Evolutionary conservation across 805 yeast species (phyloP), one percentile per base, ranked within the genome.

Genomic region (Diddensiella santjacobensis): DNA sequence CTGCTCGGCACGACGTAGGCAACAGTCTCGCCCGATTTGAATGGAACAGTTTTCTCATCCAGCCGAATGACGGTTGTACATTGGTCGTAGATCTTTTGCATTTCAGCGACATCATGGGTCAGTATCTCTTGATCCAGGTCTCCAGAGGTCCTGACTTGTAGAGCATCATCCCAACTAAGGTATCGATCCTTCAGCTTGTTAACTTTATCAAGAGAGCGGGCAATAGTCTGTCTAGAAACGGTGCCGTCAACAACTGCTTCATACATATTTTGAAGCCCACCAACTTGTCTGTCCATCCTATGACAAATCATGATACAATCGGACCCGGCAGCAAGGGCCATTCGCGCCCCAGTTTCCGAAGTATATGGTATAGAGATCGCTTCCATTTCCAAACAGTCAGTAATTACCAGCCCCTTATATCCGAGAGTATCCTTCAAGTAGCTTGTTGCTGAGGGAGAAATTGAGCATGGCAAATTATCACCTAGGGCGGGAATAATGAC

Each of bases 281-380:
- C 83, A 41, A 70, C 68, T 58, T 79, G 84, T 22, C 74, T 67
- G n/a, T 66, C 65, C 52, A 63, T 62, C 55, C 74, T 76, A 57
- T 77, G 81, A 60, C 84, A 79, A 22, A 79, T 78, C 74, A 79
- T 72, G 6, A 79, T 76, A 52, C 78, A 65, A 60, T 79, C 84
- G 61, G 83, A 78, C 2, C 83, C 80, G 3, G 83, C 84, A 45
- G 71, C 71, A 17, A 79, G 59, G 2, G 83, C 80, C 54, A 78
- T 65, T 11, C 75, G 71, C 0, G 79, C 81, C 11, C 83, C 84
- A 58, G 78, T 82, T 15, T 79, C 80, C 35, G 79, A 61, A 3
- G 83, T 83, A 48, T 77, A 70, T 3, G 78, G 75, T 48, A 75
- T 77, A 57, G 76, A 74, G 26, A 79, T 62, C 1, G 83, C 78